Conservation (phyloP, 345 rosid genomes). For the Moringa oleifera region DNA sequence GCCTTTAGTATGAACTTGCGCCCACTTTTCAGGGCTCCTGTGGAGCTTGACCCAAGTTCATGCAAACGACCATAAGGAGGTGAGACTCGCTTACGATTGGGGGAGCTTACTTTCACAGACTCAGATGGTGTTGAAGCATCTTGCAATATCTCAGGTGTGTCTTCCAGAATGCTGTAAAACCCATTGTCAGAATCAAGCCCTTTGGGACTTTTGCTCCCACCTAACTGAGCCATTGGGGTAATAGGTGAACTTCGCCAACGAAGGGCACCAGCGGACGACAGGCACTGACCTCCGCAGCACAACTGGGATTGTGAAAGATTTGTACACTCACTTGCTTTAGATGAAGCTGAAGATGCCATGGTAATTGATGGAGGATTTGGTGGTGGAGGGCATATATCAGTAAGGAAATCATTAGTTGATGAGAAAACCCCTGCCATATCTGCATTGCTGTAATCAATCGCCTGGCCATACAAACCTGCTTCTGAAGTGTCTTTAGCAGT, state of each 20-base stretch:
- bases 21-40: conserved; percentile 41
- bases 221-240: conserved; percentile 28
- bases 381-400: conserved; percentile 27
- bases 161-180: conserved; percentile 28
- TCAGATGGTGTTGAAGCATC: conserved; percentile 28
- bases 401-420: conserved; percentile 21
- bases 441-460: conserved; percentile 17
- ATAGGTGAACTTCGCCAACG: conserved; percentile 34
- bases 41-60: conserved; percentile 29
- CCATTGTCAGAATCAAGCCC: conserved; percentile 20
- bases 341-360: conserved; percentile 27
- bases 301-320: conserved; percentile 20
- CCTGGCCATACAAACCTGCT: conserved; percentile 17
- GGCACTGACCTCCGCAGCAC: conserved; percentile 23
- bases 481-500: conserved; percentile 21
- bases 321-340: conserved; percentile 26
- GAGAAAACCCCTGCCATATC: conserved; percentile 24
- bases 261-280: conserved; percentile 23
- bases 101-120: conserved; percentile 46
- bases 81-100: conserved; percentile 48
- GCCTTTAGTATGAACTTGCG: conserved; percentile 51
- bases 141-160: conserved; percentile 44
- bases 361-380: conserved; percentile 17
- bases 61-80: conserved; percentile 31
- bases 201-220: conserved; percentile 24